Evolutionary conservation across 495 filamentous ascomycete genomes (phyloP), one percentile per base, ranked within the genome.

Genomic region (Tuber microsphaerosporum): DNA sequence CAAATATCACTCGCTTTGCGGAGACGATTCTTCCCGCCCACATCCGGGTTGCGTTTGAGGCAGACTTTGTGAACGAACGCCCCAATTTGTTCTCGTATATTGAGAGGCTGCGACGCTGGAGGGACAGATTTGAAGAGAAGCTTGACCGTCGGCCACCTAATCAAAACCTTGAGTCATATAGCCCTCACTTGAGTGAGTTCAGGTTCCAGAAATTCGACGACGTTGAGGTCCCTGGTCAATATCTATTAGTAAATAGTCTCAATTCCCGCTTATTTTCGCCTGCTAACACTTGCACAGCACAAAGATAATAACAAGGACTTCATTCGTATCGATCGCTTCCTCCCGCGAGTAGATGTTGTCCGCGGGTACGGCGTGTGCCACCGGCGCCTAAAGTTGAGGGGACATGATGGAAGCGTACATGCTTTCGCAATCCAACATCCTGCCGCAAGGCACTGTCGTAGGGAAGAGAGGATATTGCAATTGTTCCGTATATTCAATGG

Each of bases 251-350:
- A 75, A 72, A 74, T 34, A 71, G 14, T 41, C 14, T n/a, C 44
- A 48, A 17, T 51, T 22, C n/a, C 48, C 34, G 26, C 22, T 22
- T 75, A 43, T 69, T 68, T 20, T 41, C 42, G 1, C 26, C 56
- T 75, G 70, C 74, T 78, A 45, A 78, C 69, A 44, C 48, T 31
- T 19, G 42, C 20, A 70, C 89, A 94, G 79, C 96, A 97, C 84
- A 94, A 93, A 81, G 96, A 99, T 83, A 98, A 98, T 88, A 98
- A 98, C 82, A 92, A 95, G 80, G 96, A 98, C 83, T 98, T 99
- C 81, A 90, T 98, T 75, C 91, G 93, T 42, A 97, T 99, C 75
- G 96, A 99, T 82, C 90, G 94, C 43, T 97, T 99, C 89, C 84
- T 98, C 81, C 94, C 96, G 19, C 91, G 93, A 81, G 93, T 99